Conservation (phyloP, 1,284 basidiomycete genomes). For the Porogramme epimiltina region DNA sequence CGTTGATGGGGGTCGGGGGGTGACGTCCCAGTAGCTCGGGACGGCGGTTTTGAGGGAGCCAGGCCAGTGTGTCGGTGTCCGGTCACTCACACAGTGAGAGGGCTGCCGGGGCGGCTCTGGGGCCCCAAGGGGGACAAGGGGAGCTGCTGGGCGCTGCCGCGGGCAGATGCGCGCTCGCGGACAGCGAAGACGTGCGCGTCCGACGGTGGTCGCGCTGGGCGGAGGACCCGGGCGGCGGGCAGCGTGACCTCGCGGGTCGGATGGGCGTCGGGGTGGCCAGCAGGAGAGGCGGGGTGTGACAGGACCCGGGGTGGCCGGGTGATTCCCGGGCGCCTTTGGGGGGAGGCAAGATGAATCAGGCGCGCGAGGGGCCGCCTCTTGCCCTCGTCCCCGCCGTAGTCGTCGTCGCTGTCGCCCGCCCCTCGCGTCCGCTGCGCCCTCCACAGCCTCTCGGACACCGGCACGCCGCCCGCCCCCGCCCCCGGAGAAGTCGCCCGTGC, state of each 20-base stretch:
- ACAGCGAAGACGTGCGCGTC: too few relatives aligned
- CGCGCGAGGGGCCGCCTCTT: too few relatives aligned
- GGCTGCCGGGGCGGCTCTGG: neutral
- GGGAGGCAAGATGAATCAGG: too few relatives aligned
- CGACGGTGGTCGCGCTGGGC: too few relatives aligned
- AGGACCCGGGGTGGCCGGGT: conserved; percentile 3
- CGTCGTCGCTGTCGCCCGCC: too few relatives aligned
- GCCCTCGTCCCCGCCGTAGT: neutral
- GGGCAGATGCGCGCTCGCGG: neutral
- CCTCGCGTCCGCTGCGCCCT: neutral
- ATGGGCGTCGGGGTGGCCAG: too few relatives aligned
- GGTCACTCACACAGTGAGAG: conserved; percentile 12
- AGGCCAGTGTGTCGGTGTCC: conserved; percentile 15
- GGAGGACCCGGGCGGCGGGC: too few relatives aligned
- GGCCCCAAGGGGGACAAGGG: neutral
- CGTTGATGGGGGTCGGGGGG: neutral
- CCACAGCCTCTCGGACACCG: neutral
- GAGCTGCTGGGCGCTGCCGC: too few relatives aligned
- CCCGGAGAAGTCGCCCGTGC: neutral
- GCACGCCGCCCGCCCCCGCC: neutral
- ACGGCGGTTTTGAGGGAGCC: conserved; percentile 5
- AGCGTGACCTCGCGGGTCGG: conserved; percentile 11
- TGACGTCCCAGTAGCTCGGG: conserved; percentile 8
- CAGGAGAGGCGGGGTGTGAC: conserved; percentile 9
- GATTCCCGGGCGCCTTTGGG: conserved; percentile 14